phyloP scores from a whole-genome alignment of 768 basidiomycete species.

The Royoungia palumana region DNA sequence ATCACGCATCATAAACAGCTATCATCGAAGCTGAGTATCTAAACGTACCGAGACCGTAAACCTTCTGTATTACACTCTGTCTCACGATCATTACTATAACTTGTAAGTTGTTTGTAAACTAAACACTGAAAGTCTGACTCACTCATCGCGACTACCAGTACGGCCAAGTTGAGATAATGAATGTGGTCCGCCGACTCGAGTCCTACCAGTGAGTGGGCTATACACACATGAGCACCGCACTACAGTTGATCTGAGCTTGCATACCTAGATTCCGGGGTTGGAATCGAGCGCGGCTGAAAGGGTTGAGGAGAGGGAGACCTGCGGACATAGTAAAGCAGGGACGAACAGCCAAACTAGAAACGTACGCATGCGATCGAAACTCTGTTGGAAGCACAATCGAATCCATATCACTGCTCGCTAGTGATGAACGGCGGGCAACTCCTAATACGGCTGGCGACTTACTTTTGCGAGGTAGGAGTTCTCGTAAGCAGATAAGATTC shows the following conservation, averaged over 20 bases:
- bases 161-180: slow-evolving; percentile 1
- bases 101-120: slow-evolving; percentile 2
- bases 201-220: slow-evolving; percentile 23
- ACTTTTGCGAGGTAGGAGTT: slow-evolving; percentile 18
- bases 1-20: background rate
- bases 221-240: slow-evolving; percentile 7
- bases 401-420: slow-evolving; percentile 2
- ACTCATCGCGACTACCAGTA: slow-evolving; percentile 9
- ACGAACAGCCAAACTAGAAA: background rate
- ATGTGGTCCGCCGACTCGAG: slow-evolving; percentile 20
- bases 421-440: background rate
- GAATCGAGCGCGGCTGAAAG: slow-evolving; percentile 21
- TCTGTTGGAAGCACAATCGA: slow-evolving; percentile 22
- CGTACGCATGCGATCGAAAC: slow-evolving; percentile 21
- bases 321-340: background rate
- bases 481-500: slow-evolving; percentile 28
- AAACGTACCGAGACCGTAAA: slow-evolving; percentile 16
- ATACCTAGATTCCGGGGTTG: slow-evolving; percentile 34
- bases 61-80: slow-evolving; percentile 1
- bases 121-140: background rate
- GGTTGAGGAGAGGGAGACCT: slow-evolving; percentile 20
- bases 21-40: background rate
- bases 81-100: slow-evolving; percentile 1
- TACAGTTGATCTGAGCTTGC: background rate
- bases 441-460: slow-evolving; percentile 4